A percentile compares a stretch with the other conserved stretches of the same genome.
These are phyloP conservation scores for Pinus taeda DNA, from an alignment of 75 land plant genomes.

Conservation along the genomic window DNA sequence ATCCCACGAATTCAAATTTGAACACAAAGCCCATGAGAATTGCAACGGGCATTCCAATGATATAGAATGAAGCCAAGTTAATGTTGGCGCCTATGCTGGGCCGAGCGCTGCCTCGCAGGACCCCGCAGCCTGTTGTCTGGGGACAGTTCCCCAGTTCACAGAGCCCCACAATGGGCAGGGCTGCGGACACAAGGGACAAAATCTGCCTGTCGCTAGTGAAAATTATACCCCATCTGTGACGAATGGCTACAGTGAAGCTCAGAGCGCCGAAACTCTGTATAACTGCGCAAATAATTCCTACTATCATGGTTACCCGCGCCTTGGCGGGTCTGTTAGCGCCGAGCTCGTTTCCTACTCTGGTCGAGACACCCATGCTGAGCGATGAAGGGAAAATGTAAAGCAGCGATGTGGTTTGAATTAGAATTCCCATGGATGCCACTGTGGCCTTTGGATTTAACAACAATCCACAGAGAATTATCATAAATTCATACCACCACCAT, in stretches of 20 bases:
- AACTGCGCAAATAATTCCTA: slow-evolving; percentile 30
- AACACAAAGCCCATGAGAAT: slow-evolving; percentile 42
- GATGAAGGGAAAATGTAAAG: slow-evolving; percentile 68
- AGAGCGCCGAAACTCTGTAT: slow-evolving; percentile 39
- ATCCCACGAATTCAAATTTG: slow-evolving; percentile 56
- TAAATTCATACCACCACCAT: slow-evolving; percentile 89
- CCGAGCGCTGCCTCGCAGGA: slow-evolving; percentile 62
- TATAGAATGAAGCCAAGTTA: slow-evolving; percentile 64
- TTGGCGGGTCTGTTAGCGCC: slow-evolving; percentile 52
- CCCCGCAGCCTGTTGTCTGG: slow-evolving; percentile 77
- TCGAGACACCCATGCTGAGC: slow-evolving; percentile 64
- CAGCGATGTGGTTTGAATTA: slow-evolving; percentile 70
- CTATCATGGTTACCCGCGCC: slow-evolving; percentile 35
- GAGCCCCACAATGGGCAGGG: slow-evolving; percentile 63
- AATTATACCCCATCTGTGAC: slow-evolving; percentile 49
- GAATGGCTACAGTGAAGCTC: slow-evolving; percentile 43
- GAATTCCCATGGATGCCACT: slow-evolving; percentile 70
- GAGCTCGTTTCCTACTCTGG: slow-evolving; percentile 74
- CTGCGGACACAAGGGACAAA: slow-evolving; percentile 41
- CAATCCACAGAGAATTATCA: slow-evolving; percentile 66
- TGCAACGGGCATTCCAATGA: slow-evolving; percentile 76
- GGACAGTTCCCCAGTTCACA: slow-evolving; percentile 81
- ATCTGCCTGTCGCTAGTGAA: slow-evolving; percentile 49
- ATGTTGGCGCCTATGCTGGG: slow-evolving; percentile 60
- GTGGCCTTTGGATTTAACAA: slow-evolving; percentile 53